Evolutionary conservation across 2,329 filamentous ascomycete species (phyloP).

Genomic region (Cucurbitaria berberidis): DNA sequence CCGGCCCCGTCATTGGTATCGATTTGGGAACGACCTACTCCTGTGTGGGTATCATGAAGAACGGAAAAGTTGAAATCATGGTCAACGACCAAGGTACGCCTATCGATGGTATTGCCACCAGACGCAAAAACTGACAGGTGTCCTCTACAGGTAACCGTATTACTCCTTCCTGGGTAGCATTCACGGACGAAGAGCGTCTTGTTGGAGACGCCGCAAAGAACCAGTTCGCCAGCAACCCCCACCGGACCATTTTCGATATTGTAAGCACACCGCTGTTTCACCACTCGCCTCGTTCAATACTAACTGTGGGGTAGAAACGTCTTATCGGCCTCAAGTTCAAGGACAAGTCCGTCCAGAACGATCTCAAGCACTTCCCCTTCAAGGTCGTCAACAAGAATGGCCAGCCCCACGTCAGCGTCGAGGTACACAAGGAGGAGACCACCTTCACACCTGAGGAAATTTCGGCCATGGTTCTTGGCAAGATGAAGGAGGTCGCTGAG

Average conservation of each 20-base stretch:
- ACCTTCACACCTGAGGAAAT: constrained; percentile 81
- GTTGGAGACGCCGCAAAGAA: constrained; percentile 81
- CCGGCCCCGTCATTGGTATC: constrained; percentile 70
- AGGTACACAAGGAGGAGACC: constrained; percentile 69
- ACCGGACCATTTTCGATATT: constrained; percentile 56
- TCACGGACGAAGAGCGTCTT: constrained; percentile 94
- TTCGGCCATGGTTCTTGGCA: constrained; percentile 71
- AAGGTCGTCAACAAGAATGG: constrained; percentile 87
- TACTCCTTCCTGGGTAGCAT: constrained; percentile 81
- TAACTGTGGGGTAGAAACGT: constrained; percentile 53
- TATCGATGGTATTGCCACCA: not conserved
- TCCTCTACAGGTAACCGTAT: constrained; percentile 49
- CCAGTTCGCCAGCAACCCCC: constrained; percentile 57
- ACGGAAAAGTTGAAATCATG: constrained; percentile 52
- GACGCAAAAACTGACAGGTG: constrained; percentile 30
- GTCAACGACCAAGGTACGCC: constrained; percentile 52
- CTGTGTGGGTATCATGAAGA: constrained; percentile 76
- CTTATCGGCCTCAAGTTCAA: constrained; percentile 60
- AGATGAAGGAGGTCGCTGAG: constrained; percentile 84
- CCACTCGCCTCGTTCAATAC: constrained; percentile 10
- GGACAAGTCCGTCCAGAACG: constrained; percentile 77
- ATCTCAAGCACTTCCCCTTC: constrained; percentile 99
- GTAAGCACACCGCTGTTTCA: constrained; percentile 27
- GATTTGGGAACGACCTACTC: constrained; percentile 95
- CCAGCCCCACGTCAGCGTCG: constrained; percentile 83